A percentile compares a stretch with the other conserved stretches of the same genome.
phyloP scores from a whole-genome alignment of 768 basidiomycete genomes.

The Terana coerulea region DNA sequence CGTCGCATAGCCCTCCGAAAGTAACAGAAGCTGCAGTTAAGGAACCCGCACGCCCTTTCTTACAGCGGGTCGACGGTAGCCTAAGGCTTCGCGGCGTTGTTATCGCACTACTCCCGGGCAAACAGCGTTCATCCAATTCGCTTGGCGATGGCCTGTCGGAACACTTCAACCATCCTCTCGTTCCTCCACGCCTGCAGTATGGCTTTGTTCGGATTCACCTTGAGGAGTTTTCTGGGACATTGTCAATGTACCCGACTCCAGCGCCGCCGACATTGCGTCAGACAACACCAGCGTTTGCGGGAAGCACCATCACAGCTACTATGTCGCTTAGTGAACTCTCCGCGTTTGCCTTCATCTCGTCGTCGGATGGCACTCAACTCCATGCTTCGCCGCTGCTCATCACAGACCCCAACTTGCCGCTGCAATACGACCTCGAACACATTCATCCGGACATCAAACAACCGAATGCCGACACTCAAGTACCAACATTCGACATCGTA shows the following conservation, averaged over 20 bases:
- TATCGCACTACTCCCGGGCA: slow-evolving; percentile 41
- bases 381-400: slow-evolving; percentile 65
- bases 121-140: slow-evolving; percentile 1
- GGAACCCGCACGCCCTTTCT: slow-evolving; percentile 19
- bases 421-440: slow-evolving; percentile 49
- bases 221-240: slow-evolving; percentile 21
- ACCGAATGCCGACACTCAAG: slow-evolving; percentile 6
- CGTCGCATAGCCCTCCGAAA: slow-evolving; percentile 13
- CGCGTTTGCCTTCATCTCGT: slow-evolving; percentile 44
- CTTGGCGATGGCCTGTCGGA: slow-evolving; percentile 22
- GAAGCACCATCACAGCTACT: slow-evolving; percentile 5
- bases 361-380: slow-evolving; percentile 20
- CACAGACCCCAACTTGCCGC: slow-evolving; percentile 62
- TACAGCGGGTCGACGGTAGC: slow-evolving; percentile 31
- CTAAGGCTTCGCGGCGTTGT: slow-evolving; percentile 42
- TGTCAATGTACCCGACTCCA: slow-evolving; percentile 13
- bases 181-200: slow-evolving; percentile 45
- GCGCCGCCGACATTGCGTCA: background rate
- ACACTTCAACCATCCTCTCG: slow-evolving; percentile 60
- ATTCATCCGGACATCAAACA: slow-evolving; percentile 32
- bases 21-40: slow-evolving; percentile 3
- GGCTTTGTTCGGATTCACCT: slow-evolving; percentile 48
- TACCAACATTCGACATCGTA: slow-evolving; percentile 55
- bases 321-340: slow-evolving; percentile 51
- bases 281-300: background rate